phyloP scores from a whole-genome alignment of 495 filamentous ascomycete genomes.

The Penicillium manginii region DNA sequence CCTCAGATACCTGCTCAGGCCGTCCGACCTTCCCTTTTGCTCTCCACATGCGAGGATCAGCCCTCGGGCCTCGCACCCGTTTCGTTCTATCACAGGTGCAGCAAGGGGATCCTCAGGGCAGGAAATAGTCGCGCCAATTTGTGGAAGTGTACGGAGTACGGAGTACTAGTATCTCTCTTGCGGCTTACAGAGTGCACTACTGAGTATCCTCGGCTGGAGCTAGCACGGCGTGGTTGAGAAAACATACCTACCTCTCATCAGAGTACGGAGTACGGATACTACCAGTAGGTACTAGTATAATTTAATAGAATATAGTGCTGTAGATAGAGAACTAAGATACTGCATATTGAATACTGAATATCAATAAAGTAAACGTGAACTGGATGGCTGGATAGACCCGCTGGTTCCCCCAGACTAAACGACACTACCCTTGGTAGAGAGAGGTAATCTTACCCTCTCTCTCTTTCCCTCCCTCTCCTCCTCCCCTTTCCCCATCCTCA shows the following conservation, averaged over 20 bases:
- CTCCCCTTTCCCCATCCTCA: background rate
- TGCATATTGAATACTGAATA: background rate
- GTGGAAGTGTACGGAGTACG: background rate
- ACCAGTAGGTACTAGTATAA: no score
- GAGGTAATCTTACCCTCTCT: constrained; percentile 18
- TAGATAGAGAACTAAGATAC: background rate
- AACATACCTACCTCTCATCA: background rate
- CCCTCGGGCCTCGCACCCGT: constrained; percentile 28
- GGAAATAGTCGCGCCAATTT: constrained; percentile 3
- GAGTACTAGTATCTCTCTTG: no score
- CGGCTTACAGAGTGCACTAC: no score
- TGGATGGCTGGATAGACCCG: constrained; percentile 16
- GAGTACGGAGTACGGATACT: background rate
- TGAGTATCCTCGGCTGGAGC: no score
- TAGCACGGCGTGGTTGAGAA: no score
- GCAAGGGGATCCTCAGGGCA: constrained; percentile 18
- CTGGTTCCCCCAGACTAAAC: constrained; percentile 30
- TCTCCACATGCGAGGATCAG: constrained; percentile 19
- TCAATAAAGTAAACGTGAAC: background rate
- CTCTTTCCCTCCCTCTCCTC: constrained; percentile 1
- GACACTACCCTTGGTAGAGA: constrained; percentile 10
- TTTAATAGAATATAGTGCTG: background rate
- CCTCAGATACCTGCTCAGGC: constrained; percentile 6
- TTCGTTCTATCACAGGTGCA: constrained; percentile 25
- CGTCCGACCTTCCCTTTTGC: constrained; percentile 9